A percentile compares a stretch with the other conserved stretches of the same genome.
phyloP scores from a whole-genome alignment of 1,139 yeast genomes.

The Pichia sp. region DNA sequence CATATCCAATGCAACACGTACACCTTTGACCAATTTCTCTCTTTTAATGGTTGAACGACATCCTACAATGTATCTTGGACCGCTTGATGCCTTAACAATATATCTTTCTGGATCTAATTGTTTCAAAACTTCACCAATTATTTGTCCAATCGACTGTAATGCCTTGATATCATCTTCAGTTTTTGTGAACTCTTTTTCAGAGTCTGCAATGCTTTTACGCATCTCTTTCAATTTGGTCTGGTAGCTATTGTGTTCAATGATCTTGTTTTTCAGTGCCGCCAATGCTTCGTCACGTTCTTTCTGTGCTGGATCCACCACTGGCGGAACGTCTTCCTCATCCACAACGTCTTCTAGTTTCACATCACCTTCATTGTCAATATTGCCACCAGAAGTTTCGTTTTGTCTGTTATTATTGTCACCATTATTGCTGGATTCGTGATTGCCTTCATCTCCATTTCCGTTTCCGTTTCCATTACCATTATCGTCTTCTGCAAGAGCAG shows the following conservation, averaged over 20 bases:
- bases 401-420: constrained; percentile 3
- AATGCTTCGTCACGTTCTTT: constrained; percentile 79
- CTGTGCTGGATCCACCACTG: constrained; percentile 35
- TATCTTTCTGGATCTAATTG: constrained; percentile 92
- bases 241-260: constrained; percentile 91
- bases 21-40: constrained; percentile 81
- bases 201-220: constrained; percentile 73
- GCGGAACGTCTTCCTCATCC: constrained; percentile 7
- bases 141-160: constrained; percentile 93
- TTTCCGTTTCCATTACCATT: constrained; percentile 35
- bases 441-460: no score
- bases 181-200: constrained; percentile 80
- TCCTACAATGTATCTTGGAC: constrained; percentile 97
- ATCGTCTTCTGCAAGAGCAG: constrained; percentile 36
- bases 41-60: constrained; percentile 90
- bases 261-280: constrained; percentile 71
- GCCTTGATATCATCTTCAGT: constrained; percentile 98
- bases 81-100: constrained; percentile 94
- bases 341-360: background rate
- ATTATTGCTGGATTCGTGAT: constrained; percentile 1
- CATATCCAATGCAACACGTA: constrained; percentile 94
- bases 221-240: constrained; percentile 85
- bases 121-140: constrained; percentile 94
- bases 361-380: constrained; percentile 10
- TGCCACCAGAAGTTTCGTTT: background rate